A percentile compares a stretch with the other conserved stretches of the same genome.
Evolutionary conservation across 1,284 basidiomycete genomes (phyloP).

Genomic region (Athelia psychrophila): DNA sequence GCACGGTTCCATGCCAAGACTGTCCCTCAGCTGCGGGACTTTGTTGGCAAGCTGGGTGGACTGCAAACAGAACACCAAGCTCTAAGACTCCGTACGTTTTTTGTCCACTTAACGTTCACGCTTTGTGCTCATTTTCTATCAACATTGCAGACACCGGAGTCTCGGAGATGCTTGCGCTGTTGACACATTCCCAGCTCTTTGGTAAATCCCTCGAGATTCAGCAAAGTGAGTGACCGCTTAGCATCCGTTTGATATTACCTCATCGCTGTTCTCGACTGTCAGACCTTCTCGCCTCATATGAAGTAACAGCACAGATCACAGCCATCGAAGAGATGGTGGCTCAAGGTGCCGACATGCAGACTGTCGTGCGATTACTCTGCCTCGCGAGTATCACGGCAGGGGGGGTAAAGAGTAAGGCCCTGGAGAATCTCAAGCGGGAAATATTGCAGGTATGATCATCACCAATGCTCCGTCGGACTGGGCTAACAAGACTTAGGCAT

Average conservation of each 20-base stretch:
- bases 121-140: conserved; percentile 8
- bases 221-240: conserved; percentile 64
- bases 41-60: conserved; percentile 92
- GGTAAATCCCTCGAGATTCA: conserved; percentile 93
- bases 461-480: conserved; percentile 3
- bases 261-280: conserved; percentile 9
- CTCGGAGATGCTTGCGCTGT: conserved; percentile 86
- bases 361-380: conserved; percentile 80
- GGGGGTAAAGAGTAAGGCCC: conserved; percentile 83
- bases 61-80: conserved; percentile 91
- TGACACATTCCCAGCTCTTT: conserved; percentile 88
- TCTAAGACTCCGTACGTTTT: conserved; percentile 75
- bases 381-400: conserved; percentile 82
- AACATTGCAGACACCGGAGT: conserved; percentile 79
- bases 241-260: not conserved
- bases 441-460: conserved; percentile 71
- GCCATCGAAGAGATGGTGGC: conserved; percentile 87
- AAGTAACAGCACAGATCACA: conserved; percentile 70
- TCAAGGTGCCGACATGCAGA: conserved; percentile 77
- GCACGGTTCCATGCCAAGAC: conserved; percentile 83
- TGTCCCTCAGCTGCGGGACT: conserved; percentile 89
- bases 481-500: conserved; percentile 52
- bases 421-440: conserved; percentile 91
- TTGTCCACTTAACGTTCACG: not conserved
- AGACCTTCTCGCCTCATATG: conserved; percentile 92